Percentiles rank a stretch among this genome's conserved stretches.
Evolutionary conservation across 139 green algal species (phyloP).

Genomic region (Chlorella sp.): DNA sequence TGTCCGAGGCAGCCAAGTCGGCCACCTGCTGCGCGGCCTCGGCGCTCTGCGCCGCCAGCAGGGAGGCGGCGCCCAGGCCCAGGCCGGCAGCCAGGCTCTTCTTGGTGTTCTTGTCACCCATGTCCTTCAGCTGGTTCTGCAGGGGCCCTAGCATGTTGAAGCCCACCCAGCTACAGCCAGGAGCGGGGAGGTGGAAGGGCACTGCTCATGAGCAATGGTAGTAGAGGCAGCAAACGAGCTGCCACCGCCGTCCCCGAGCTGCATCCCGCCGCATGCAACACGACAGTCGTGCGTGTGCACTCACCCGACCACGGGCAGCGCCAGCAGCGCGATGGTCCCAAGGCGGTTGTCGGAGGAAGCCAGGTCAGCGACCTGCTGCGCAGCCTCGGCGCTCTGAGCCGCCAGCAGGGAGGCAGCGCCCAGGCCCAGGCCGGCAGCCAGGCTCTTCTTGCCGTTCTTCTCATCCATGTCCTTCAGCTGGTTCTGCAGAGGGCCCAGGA

Average conservation of each 20-base stretch:
- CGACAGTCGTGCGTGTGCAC: neutral
- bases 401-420: constrained; percentile 45
- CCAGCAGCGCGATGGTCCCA: constrained; percentile 32
- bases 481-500: constrained; percentile 37
- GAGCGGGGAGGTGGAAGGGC: too few species aligned
- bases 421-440: constrained; percentile 51
- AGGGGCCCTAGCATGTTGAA: neutral
- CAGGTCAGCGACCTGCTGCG: constrained; percentile 76
- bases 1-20: constrained; percentile 63
- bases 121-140: constrained; percentile 24
- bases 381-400: constrained; percentile 66
- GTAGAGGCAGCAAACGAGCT: too few species aligned
- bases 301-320: constrained; percentile 32
- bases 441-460: constrained; percentile 16
- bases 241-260: too few species aligned
- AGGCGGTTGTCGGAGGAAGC: constrained; percentile 55
- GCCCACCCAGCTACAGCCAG: neutral
- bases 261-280: neutral
- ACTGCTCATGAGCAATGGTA: too few species aligned
- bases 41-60: constrained; percentile 57
- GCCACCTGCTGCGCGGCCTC: constrained; percentile 80
- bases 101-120: neutral
- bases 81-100: constrained; percentile 39
- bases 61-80: constrained; percentile 42
- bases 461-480: constrained; percentile 36